A percentile compares a stretch with the other conserved stretches of the same genome.
Conservation (phyloP, 495 filamentous ascomycete species). For the Penicillium tannophilum region DNA sequence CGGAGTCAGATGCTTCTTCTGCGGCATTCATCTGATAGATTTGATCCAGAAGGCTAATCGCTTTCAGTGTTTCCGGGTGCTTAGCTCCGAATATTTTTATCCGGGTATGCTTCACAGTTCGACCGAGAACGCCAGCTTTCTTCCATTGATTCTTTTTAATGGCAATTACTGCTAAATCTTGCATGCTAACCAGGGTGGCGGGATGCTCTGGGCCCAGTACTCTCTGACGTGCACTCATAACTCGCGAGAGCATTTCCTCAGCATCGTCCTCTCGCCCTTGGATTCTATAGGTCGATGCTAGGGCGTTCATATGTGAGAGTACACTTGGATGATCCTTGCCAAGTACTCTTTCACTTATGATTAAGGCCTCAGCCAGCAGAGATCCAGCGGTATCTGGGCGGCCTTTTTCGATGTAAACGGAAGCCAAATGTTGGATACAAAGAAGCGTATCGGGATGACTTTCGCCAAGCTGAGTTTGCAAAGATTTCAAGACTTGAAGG, state of each 20-base stretch:
- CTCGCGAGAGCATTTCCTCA: not conserved
- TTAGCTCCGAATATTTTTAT: not conserved
- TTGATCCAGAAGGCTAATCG: not conserved
- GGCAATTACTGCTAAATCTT: not conserved
- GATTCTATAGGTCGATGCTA: not conserved
- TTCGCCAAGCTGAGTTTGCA: not conserved
- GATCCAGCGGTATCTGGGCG: not conserved
- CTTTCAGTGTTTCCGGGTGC: not conserved
- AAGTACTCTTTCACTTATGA: not conserved
- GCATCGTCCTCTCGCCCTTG: not conserved
- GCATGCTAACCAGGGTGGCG: not conserved
- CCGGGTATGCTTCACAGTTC: not conserved
- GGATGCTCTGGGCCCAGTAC: slow-evolving; percentile 4
- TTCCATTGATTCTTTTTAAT: not conserved
- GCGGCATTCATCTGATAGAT: not conserved
- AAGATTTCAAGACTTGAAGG: not conserved
- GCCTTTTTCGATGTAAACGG: not conserved
- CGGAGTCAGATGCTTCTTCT: not conserved
- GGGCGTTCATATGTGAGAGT: not conserved
- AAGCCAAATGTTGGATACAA: not conserved
- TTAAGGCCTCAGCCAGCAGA: not conserved
- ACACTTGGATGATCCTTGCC: not conserved
- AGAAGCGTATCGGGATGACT: not conserved
- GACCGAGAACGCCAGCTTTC: not conserved
- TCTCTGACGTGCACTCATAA: not conserved